Conservation (phyloP, 306 rosid species). For the Cicer yamashitae region DNA sequence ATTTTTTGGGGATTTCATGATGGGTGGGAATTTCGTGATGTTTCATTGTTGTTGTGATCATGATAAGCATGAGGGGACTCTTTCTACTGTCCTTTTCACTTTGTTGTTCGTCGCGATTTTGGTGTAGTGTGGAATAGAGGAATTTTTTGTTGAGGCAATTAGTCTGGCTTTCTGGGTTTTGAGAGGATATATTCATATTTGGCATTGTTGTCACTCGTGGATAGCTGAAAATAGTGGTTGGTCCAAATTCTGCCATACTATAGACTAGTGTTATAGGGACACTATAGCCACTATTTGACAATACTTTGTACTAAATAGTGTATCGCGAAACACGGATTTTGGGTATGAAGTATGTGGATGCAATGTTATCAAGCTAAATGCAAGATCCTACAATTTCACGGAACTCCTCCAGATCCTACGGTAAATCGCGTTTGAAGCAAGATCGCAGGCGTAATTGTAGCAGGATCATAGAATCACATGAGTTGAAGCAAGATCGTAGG, state of each 20-base stretch:
- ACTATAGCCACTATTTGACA: background rate
- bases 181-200: background rate
- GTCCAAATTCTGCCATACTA: too few relatives aligned
- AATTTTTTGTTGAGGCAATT: constrained; percentile 19
- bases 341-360: constrained; percentile 17
- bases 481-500: too few relatives aligned
- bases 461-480: too few relatives aligned
- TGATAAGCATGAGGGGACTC: background rate
- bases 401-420: too few relatives aligned
- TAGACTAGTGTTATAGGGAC: background rate
- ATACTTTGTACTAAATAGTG: background rate
- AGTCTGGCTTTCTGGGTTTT: constrained; percentile 18
- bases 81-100: background rate
- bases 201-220: background rate
- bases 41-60: constrained; percentile 5
- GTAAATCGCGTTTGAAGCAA: too few relatives aligned
- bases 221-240: background rate
- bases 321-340: background rate
- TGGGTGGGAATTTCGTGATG: constrained; percentile 22
- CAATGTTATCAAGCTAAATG: too few relatives aligned
- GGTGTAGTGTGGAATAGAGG: constrained; percentile 18
- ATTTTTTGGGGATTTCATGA: constrained; percentile 6
- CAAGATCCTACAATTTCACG: too few relatives aligned
- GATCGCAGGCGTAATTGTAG: too few relatives aligned
- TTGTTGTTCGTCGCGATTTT: constrained; percentile 4